These are phyloP conservation scores for Leishmania major DNA, from an alignment of 208 protist genomes.

Conservation along the genomic window DNA sequence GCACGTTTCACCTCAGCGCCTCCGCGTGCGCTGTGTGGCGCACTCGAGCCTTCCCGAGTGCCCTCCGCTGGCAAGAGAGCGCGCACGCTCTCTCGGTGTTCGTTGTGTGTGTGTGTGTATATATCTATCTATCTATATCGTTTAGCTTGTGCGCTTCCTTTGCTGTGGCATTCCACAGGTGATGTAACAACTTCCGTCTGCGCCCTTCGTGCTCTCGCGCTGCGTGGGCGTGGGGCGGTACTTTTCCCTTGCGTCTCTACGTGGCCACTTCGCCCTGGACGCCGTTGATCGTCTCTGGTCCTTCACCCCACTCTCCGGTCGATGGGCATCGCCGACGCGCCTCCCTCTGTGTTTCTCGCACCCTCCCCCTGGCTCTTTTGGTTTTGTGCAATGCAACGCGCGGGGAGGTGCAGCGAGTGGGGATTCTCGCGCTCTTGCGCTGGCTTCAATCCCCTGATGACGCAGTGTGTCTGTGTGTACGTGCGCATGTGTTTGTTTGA, in stretches of 20 bases:
- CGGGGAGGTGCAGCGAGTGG: neutral
- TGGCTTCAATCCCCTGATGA: neutral
- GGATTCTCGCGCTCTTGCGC: neutral
- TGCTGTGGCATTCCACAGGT: neutral
- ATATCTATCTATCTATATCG: neutral
- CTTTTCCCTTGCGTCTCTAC: neutral
- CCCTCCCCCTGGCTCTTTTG: too few species aligned
- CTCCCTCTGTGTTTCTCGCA: neutral
- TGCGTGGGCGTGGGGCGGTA: neutral
- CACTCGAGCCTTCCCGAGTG: neutral
- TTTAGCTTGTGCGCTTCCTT: neutral
- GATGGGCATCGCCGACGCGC: neutral
- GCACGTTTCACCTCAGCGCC: neutral
- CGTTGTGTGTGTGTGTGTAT: too few species aligned
- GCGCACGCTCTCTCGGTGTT: neutral
- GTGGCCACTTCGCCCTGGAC: neutral
- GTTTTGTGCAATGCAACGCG: neutral
- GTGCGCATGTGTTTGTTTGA: too few species aligned
- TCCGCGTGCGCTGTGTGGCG: neutral
- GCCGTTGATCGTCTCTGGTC: neutral
- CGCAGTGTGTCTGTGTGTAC: too few species aligned
- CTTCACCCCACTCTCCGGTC: neutral
- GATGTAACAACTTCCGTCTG: constrained; percentile 1
- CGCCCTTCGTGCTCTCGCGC: neutral
- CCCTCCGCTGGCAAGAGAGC: neutral